Evolutionary conservation across 345 rosid species (phyloP), one percentile per base, ranked within the genome.

Genomic region (Luvunga scandens): DNA sequence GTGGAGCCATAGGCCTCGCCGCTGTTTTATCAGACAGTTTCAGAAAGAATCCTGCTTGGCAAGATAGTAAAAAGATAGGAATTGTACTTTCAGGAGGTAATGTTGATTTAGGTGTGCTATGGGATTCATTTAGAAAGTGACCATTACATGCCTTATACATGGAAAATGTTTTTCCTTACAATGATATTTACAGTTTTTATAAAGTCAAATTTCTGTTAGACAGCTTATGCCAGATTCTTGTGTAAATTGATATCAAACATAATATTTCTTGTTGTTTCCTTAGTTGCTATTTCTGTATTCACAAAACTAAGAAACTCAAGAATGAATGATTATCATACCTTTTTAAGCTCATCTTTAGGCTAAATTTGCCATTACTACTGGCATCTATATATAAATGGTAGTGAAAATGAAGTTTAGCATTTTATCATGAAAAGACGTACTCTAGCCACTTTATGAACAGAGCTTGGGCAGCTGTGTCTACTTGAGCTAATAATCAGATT

Each of bases 1-100:
- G 98, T 79, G 97, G 98, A 79, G 97, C 93, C 83, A 93, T 93
- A 77, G 97, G 99, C 64, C 92, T 95, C 45, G 99, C 99, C 0
- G 99, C 94, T 69, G 93, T 91, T 83, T 81, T 92, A 79, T 92
- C 95, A 1, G 81, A 86, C 53, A 79, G 84, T 77, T 95, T 92
- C 77, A 83, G 83, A 83, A 84, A 69, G 63, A 86, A 90, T 79
- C 89, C 91, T 62, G 78, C 76, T 36, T 89, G 89, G 92, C 75
- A 82, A 69, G 89, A 89, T 66, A 77, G 90, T 87, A 88, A 77
- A 78, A 82, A 81, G 78, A 84, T 92, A 25, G 98, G 93, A 33
- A 89, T 93, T 81, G 61, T 92, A 75, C 79, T 90, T 31, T 92
- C 98, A 7, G 97, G 97, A 76, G 98, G 98, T 73, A 95, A 92